Percentiles rank a stretch among this genome's conserved stretches.
Evolutionary conservation across 805 yeast genomes (phyloP).

Genomic region (Kazachstania bromeliacearum): DNA sequence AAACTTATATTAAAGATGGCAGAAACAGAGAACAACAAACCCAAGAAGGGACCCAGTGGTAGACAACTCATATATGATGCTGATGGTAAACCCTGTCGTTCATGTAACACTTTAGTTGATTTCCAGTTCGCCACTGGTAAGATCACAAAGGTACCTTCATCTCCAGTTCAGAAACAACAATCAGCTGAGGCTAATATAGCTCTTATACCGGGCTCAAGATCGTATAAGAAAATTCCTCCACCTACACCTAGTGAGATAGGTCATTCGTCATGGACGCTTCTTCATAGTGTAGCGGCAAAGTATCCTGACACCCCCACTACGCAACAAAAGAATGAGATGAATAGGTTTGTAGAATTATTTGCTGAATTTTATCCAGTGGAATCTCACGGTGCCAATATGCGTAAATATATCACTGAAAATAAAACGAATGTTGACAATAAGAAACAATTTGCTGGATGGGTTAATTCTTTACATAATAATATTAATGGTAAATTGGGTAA

Average conservation of each 20-base stretch:
- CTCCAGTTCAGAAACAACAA: background rate
- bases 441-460: slow-evolving; percentile 80
- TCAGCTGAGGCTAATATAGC: slow-evolving; percentile 6
- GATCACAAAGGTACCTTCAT: slow-evolving; percentile 2
- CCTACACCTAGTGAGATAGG: slow-evolving; percentile 82
- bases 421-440: slow-evolving; percentile 52
- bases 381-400: slow-evolving; percentile 79
- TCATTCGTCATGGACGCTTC: slow-evolving; percentile 80
- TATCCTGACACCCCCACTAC: slow-evolving; percentile 63
- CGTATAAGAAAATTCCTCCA: slow-evolving; percentile 52
- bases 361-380: slow-evolving; percentile 77
- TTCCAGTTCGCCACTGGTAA: slow-evolving; percentile 53
- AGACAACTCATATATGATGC: slow-evolving; percentile 63
- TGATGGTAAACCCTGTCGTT: slow-evolving; percentile 91
- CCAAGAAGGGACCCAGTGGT: slow-evolving; percentile 50
- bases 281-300: slow-evolving; percentile 83
- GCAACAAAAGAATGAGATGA: slow-evolving; percentile 61
- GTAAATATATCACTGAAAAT: slow-evolving; percentile 44
- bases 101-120: slow-evolving; percentile 77
- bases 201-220: slow-evolving; percentile 19
- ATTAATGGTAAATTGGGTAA: slow-evolving; percentile 86
- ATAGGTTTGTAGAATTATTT: slow-evolving; percentile 57
- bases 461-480: slow-evolving; percentile 89
- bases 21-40: slow-evolving; percentile 23
- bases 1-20: background rate